Percentiles rank a stretch among this genome's conserved stretches.
Conservation (phyloP, 2,329 filamentous ascomycete species). For the Cladosporium sp. region DNA sequence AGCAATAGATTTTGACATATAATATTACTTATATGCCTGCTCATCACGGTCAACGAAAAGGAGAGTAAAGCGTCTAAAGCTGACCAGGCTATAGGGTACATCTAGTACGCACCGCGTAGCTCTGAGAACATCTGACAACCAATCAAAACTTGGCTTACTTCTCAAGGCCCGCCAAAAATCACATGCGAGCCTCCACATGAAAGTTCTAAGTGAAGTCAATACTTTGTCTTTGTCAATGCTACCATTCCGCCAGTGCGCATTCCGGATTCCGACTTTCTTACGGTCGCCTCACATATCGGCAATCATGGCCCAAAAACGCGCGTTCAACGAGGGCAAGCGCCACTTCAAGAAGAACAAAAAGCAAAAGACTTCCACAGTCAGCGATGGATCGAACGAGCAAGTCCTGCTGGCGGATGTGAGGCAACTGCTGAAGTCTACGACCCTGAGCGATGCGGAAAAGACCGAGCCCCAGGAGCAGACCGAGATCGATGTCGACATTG, state of each 20-base stretch:
- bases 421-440: conserved; percentile 43
- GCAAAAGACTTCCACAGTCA: conserved; percentile 47
- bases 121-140: background rate
- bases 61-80: background rate
- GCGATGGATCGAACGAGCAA: conserved; percentile 53
- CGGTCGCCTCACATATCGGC: conserved; percentile 4
- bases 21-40: background rate
- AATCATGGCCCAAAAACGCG: conserved; percentile 39
- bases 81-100: background rate
- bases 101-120: background rate
- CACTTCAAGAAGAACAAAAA: conserved; percentile 51
- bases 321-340: conserved; percentile 41
- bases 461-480: conserved; percentile 51
- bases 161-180: conserved; percentile 2
- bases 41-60: background rate
- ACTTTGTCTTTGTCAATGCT: conserved; percentile 12
- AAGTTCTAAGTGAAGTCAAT: conserved; percentile 13
- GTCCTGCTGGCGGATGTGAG: conserved; percentile 51
- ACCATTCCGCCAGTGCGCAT: conserved; percentile 16
- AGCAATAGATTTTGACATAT: background rate
- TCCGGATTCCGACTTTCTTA: conserved; percentile 1
- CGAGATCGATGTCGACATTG: conserved; percentile 80
- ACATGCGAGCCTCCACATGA: conserved; percentile 4
- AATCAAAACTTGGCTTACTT: conserved; percentile 4
- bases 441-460: conserved; percentile 24